Evolutionary conservation across 2,329 filamentous ascomycete species (phyloP).

Genomic region (Byssothecium circinans): DNA sequence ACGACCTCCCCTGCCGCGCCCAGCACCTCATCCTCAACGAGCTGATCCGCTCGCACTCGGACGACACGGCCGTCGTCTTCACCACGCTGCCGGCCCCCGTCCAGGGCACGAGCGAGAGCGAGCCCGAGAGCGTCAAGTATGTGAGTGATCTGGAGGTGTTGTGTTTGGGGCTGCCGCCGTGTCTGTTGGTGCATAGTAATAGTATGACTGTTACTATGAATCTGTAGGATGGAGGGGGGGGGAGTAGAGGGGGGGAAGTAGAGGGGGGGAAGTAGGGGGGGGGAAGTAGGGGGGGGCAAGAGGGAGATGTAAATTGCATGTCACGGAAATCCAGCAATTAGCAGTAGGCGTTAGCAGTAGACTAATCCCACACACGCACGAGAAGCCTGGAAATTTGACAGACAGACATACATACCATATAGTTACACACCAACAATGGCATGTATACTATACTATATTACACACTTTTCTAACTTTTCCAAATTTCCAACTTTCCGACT

Average conservation of each 20-base stretch:
- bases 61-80: conserved; percentile 71
- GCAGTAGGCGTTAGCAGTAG: too few species aligned
- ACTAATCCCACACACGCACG: too few species aligned
- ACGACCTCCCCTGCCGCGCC: conserved; percentile 79
- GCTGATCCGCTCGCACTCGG: conserved; percentile 60
- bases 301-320: too few species aligned
- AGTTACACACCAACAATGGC: too few species aligned
- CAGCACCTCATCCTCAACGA: conserved; percentile 88
- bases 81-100: conserved; percentile 81
- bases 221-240: conserved; percentile 52
- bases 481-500: too few species aligned
- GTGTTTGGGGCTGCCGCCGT: conserved; percentile 74
- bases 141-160: conserved; percentile 77
- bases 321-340: too few species aligned
- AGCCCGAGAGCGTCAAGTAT: conserved; percentile 71
- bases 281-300: too few species aligned
- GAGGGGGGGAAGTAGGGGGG: too few species aligned
- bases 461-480: too few species aligned
- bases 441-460: too few species aligned
- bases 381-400: too few species aligned
- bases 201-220: conserved; percentile 87
- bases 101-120: conserved; percentile 73
- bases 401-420: too few species aligned
- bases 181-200: conserved; percentile 80
- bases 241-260: not conserved